phyloP scores from a whole-genome alignment of 805 yeast genomes.

The Starmerella cellae region DNA sequence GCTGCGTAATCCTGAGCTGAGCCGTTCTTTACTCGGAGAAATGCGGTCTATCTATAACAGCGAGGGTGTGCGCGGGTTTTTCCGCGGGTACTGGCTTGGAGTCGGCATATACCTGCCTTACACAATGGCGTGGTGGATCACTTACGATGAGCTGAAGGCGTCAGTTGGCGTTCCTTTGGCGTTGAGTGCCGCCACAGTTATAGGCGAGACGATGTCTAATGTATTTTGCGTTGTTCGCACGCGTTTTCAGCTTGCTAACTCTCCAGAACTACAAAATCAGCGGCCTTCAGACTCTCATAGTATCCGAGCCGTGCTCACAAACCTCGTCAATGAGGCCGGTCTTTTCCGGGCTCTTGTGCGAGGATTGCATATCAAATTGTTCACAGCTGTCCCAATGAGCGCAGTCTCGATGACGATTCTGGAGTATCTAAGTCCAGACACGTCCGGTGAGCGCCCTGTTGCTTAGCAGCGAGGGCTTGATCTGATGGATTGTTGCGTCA shows the following conservation, averaged over 20 bases:
- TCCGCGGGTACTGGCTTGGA: constrained; percentile 47
- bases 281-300: constrained; percentile 28
- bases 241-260: constrained; percentile 30
- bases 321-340: constrained; percentile 28
- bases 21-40: constrained; percentile 1
- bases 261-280: constrained; percentile 26
- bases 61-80: constrained; percentile 65
- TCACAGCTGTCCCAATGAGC: constrained; percentile 28
- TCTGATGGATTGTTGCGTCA: too few species aligned
- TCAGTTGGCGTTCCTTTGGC: constrained; percentile 18
- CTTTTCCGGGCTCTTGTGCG: constrained; percentile 25
- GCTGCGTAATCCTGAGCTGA: neutral
- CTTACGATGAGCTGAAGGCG: constrained; percentile 19
- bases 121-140: constrained; percentile 29
- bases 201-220: constrained; percentile 27
- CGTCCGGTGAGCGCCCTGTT: too few species aligned
- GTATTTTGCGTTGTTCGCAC: constrained; percentile 31
- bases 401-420: constrained; percentile 29
- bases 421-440: constrained; percentile 28
- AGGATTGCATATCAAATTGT: constrained; percentile 28
- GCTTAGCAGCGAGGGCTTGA: too few species aligned
- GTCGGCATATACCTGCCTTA: constrained; percentile 29
- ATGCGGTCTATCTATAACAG: constrained; percentile 32
- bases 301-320: constrained; percentile 24
- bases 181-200: constrained; percentile 27